These are phyloP conservation scores for Termitomyces titanicus DNA, from an alignment of 768 basidiomycete species.

Conservation along the genomic window DNA sequence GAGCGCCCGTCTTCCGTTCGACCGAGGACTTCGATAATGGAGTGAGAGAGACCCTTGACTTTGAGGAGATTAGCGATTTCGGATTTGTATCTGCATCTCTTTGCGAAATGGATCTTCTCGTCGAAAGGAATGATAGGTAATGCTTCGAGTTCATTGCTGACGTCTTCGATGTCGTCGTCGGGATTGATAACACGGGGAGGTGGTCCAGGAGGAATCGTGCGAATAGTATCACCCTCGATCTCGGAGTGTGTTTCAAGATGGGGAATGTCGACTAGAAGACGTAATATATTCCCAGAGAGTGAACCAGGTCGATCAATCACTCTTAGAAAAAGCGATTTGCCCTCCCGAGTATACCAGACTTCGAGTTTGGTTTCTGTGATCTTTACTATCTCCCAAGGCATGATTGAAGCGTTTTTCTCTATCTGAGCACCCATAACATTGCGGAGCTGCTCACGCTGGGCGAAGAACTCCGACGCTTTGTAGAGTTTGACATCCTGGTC, in stretches of 20 bases:
- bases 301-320: neutral
- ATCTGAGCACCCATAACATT: neutral
- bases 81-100: neutral
- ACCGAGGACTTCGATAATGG: constrained; percentile 3
- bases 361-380: neutral
- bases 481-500: neutral
- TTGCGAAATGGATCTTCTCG: neutral
- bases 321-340: neutral
- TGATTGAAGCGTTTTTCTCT: neutral
- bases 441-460: neutral
- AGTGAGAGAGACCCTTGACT: neutral
- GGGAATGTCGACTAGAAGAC: neutral
- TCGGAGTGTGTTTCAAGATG: neutral
- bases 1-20: neutral
- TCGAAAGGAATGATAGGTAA: neutral
- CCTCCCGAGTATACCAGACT: neutral
- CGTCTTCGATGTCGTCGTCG: neutral
- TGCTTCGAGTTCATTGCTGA: neutral
- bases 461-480: neutral
- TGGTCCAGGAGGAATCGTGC: neutral
- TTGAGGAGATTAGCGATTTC: constrained; percentile 4
- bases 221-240: neutral
- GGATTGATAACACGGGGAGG: neutral
- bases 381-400: no score
- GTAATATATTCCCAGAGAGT: constrained; percentile 4